phyloP scores from a whole-genome alignment of 768 basidiomycete genomes.

The Agrocybe pediades region DNA sequence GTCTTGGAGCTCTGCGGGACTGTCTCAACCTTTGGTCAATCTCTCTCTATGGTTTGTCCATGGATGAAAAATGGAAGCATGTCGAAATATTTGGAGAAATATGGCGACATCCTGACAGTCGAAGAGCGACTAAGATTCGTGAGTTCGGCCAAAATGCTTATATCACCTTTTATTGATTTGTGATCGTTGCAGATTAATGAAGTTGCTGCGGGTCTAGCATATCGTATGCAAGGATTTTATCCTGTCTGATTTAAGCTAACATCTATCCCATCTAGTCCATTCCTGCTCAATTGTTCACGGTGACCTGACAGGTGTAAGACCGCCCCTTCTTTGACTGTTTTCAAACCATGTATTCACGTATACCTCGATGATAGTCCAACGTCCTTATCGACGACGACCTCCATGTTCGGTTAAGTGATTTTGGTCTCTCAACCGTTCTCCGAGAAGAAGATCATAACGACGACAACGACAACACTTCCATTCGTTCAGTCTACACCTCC shows the following conservation, averaged over 20 bases:
- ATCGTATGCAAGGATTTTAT: conserved; percentile 28
- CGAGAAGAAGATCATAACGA: conserved; percentile 33
- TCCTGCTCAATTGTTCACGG: conserved; percentile 40
- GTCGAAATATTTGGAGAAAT: conserved; percentile 36
- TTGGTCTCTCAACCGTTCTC: conserved; percentile 45
- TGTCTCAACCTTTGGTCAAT: conserved; percentile 37
- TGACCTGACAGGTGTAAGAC: conserved; percentile 41
- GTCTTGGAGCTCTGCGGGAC: conserved; percentile 37
- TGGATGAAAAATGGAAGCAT: conserved; percentile 42
- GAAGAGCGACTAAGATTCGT: conserved; percentile 37
- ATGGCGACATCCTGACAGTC: conserved; percentile 35
- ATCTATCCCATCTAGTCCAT: conserved; percentile 31
- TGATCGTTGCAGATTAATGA: conserved; percentile 40
- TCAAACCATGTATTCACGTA: conserved; percentile 6
- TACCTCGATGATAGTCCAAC: conserved; percentile 40
- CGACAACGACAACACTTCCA: conserved; percentile 22
- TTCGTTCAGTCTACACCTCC: conserved; percentile 26
- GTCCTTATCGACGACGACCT: conserved; percentile 44
- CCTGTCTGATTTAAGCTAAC: neutral
- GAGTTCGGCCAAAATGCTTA: too few species aligned
- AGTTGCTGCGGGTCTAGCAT: conserved; percentile 38
- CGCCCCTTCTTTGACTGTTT: neutral
- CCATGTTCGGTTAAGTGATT: conserved; percentile 45
- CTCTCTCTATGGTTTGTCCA: conserved; percentile 40
- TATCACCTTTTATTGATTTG: too few species aligned